Base-by-base conservation (phyloP, 1,139 yeast species). In the Geotrichum siamense region DNA sequence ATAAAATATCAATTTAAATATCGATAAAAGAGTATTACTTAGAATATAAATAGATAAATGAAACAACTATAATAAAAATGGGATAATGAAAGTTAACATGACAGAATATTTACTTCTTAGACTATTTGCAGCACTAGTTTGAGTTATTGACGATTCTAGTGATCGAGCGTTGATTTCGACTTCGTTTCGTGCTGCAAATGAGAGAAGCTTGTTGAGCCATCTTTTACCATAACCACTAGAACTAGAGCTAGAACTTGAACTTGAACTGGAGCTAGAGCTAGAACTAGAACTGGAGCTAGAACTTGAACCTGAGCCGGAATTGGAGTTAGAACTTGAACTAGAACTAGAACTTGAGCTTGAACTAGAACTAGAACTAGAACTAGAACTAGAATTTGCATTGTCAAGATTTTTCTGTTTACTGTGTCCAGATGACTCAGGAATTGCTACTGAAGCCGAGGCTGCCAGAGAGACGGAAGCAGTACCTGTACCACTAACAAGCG, bases 391-490 rank as follows among this genome's bases (percentile, higher is more conserved):
- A 23, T n/a, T n/a, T n/a, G n/a, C n/a, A n/a, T n/a, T n/a, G n/a
- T n/a, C n/a, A n/a, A n/a, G n/a, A n/a, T n/a, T n/a, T n/a, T n/a
- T n/a, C n/a, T n/a, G n/a, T n/a, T n/a, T n/a, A n/a, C n/a, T n/a
- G n/a, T n/a, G n/a, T n/a, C n/a, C n/a, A n/a, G n/a, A n/a, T n/a
- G n/a, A n/a, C n/a, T n/a, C n/a, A n/a, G n/a, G n/a, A n/a, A n/a
- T n/a, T n/a, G n/a, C n/a, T n/a, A 56, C 13, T 19, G 58, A 43
- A 29, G 53, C 33, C 12, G 47, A 6, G 4, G 38, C 12, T 16
- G 51, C 21, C 6, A 23, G 57, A 51, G 86, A 85, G 31, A 69
- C 33, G 20, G 31, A 25, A 15, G 58, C 38, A 19, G 59, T 41
- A 35, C 55, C 33, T 8, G 61, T 33, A 22, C 51, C 37, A 28